Evolutionary conservation across 164 flowering plant genomes (phyloP).

Genomic region (Magnolia officinalis): DNA sequence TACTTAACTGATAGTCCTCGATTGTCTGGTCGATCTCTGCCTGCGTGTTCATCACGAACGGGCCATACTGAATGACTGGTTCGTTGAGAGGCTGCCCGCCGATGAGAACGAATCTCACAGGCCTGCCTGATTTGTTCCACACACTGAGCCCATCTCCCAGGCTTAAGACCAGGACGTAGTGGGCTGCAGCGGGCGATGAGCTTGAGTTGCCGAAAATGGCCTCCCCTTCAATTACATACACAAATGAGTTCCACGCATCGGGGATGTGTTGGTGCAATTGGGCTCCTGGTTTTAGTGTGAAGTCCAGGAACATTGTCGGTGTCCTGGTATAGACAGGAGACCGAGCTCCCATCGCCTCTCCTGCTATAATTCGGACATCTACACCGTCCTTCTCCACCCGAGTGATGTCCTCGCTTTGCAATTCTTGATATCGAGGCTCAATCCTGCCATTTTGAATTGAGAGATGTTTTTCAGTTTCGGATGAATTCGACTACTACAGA

Average conservation of each 20-base stretch:
- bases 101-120: constrained; percentile 59
- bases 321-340: constrained; percentile 86
- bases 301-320: constrained; percentile 85
- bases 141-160: constrained; percentile 67
- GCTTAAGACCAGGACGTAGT: constrained; percentile 63
- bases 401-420: constrained; percentile 45
- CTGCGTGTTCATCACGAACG: constrained; percentile 94
- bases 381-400: constrained; percentile 66
- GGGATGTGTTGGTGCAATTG: constrained; percentile 61
- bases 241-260: constrained; percentile 68
- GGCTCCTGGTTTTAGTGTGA: constrained; percentile 58
- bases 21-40: constrained; percentile 71
- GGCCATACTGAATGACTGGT: constrained; percentile 78
- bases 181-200: constrained; percentile 44
- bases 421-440: constrained; percentile 76
- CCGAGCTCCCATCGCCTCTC: constrained; percentile 72
- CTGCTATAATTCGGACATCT: constrained; percentile 74
- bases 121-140: constrained; percentile 63
- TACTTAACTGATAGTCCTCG: constrained; percentile 54
- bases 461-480: not conserved
- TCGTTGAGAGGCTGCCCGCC: constrained; percentile 84
- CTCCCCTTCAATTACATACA: constrained; percentile 76
- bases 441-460: constrained; percentile 42
- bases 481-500: not conserved
- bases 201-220: constrained; percentile 50